These are phyloP conservation scores for Dryas octopetala DNA, from an alignment of 306 rosid species.

Conservation along the genomic window DNA sequence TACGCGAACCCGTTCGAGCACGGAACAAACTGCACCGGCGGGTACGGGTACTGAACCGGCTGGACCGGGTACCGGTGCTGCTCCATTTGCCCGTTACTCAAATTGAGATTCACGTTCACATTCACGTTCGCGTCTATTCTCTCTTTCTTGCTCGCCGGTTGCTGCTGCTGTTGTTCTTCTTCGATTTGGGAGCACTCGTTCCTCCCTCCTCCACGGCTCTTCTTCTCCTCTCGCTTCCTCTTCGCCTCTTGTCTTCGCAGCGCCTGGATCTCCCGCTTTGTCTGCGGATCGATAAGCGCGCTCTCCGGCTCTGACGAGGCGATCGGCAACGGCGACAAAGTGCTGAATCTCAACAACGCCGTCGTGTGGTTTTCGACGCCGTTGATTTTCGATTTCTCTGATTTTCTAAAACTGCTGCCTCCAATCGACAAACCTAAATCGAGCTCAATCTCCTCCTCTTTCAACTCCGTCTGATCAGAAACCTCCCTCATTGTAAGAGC, in stretches of 20 bases:
- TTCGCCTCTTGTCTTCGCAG: conserved; percentile 41
- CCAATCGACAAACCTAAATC: conserved; percentile 73
- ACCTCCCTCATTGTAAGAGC: conserved; percentile 23
- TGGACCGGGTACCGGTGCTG: conserved; percentile 11
- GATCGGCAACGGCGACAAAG: not conserved
- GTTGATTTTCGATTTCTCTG: conserved; percentile 17
- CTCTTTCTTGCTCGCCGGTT: conserved; percentile 33
- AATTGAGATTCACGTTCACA: conserved; percentile 13
- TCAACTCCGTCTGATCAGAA: conserved; percentile 7
- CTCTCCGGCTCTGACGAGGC: not conserved
- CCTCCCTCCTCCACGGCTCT: conserved; percentile 13
- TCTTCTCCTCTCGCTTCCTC: conserved; percentile 44
- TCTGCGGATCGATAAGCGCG: conserved; percentile 13
- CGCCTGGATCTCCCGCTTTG: conserved; percentile 45
- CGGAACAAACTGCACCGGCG: conserved; percentile 36
- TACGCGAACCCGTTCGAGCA: conserved; percentile 30
- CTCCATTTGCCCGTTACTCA: conserved; percentile 14
- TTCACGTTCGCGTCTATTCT: conserved; percentile 14
- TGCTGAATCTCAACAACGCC: not conserved
- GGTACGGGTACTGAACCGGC: conserved; percentile 12
- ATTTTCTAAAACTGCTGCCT: conserved; percentile 44
- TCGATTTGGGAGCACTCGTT: not conserved
- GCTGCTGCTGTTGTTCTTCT: not conserved
- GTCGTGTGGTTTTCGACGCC: not conserved
- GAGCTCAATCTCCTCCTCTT: conserved; percentile 53